Conservation (phyloP, 1,284 basidiomycete species). For the Cryptococcus floricola region DNA sequence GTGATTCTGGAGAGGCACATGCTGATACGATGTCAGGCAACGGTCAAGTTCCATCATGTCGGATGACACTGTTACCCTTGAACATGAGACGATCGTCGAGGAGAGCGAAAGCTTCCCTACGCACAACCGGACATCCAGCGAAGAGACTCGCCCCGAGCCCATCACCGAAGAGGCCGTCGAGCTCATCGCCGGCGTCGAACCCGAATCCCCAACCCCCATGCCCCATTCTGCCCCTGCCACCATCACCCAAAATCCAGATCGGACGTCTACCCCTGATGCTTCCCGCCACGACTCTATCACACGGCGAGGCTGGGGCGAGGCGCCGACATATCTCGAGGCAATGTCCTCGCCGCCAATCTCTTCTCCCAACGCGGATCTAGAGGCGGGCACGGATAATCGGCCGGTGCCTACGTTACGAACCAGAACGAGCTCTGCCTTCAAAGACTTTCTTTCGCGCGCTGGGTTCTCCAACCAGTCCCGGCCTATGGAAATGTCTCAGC, state of each 20-base stretch:
- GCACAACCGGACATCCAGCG: background rate
- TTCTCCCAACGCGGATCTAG: slow-evolving; percentile 1
- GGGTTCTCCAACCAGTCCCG: slow-evolving; percentile 7
- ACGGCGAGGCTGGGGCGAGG: slow-evolving; percentile 30
- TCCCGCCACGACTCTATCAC: slow-evolving; percentile 3
- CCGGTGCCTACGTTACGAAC: slow-evolving; percentile 12
- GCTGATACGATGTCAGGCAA: background rate
- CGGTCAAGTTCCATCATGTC: slow-evolving; percentile 4
- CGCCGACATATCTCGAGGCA: slow-evolving; percentile 35
- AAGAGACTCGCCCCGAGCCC: background rate
- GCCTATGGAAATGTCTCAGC: slow-evolving; percentile 5
- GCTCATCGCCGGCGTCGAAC: background rate
- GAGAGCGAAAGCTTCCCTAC: background rate
- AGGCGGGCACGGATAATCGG: slow-evolving; percentile 9
- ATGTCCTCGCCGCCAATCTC: slow-evolving; percentile 24
- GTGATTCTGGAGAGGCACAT: background rate
- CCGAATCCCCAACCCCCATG: background rate
- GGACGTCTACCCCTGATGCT: background rate
- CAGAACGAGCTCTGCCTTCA: slow-evolving; percentile 24
- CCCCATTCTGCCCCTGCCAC: slow-evolving; percentile 7
- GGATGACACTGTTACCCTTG: background rate
- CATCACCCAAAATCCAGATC: background rate
- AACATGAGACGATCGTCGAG: slow-evolving; percentile 3
- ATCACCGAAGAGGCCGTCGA: background rate
- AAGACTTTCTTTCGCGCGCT: slow-evolving; percentile 22